Base-by-base conservation (phyloP, 257 asterid genomes). In the Coffea canephora region DNA sequence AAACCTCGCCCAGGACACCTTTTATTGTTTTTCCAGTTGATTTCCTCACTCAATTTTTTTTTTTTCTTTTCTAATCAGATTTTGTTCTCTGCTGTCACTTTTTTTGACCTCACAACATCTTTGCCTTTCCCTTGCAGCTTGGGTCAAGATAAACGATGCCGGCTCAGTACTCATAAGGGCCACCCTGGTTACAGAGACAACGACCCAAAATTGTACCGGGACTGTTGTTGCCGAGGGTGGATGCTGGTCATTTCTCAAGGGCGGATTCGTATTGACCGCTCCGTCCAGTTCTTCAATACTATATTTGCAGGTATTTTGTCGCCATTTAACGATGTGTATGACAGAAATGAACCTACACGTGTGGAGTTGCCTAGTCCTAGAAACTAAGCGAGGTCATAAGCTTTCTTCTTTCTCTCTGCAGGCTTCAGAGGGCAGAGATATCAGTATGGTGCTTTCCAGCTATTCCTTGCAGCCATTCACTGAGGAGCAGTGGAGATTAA, bases 191-290 rank as follows among this genome's bases (percentile, higher is more conserved):
- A 83, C 84, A n/a, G 88, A 87, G 27, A 85, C 85, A 21, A n/a
- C 75, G 25, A 88, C 80, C 70, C 39, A 75, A 62, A 73, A 82
- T 8, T 83, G 91, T 79, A 73, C 87, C 59, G 93, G 93, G 12
- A 91, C 76, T 46, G 92, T 89, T 34, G 62, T 76, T 16, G 91
- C 92, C 25, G 83, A 72, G 83, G 76, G 57, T 3, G 87, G 86
- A 21, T 91, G 97, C 76, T 90, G 94, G 94, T 90, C 94, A 23
- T 91, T 91, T 75, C 91, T 91, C 45, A 90, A 91, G 71, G 93
- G 93, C 23, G 94, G 96, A 77, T 90, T 91, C 41, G 69, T 75
- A 54, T 78, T 87, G 70, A 78, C 83, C 49, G 86, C 87, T 5
- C 84, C 89, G 49, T 62, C 85, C 52, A 76, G 34, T 74, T 67